Evolutionary conservation across 768 basidiomycete species (phyloP), one percentile per base, ranked within the genome.

Genomic region (Pleurotus eryngii): DNA sequence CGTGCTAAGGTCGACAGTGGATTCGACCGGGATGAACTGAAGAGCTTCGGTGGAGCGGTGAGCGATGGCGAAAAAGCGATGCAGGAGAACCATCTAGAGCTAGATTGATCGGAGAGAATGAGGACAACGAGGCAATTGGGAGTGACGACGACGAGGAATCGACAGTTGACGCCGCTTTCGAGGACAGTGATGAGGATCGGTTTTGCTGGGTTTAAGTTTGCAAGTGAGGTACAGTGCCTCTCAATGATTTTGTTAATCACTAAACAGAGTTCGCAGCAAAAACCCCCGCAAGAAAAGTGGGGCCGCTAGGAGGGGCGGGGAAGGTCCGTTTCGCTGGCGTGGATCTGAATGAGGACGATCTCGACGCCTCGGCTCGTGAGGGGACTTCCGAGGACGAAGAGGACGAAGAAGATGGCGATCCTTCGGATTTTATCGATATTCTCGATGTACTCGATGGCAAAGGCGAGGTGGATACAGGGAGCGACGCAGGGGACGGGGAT

Each of bases 71-170:
- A 54, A 5, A 39, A 5, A 39, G 42, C 26, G 51, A 54, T 11
- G 51, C 35, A 17, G 26, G 38, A 5, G 51, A 22, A 12, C 18
- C 38, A 9, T 20, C 20, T 15, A 9, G 65, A 27, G 74, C 84
- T 15, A 74, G 81, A 60, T 65, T 89, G 47, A 73, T 84, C 49
- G 81, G 78, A 5, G 81, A 82, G 59, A 69, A 77, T 37, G 77
- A 70, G 11, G 84, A 84, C 30, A 75, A 76, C 46, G 77, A 83
- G 57, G 70, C 65, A 60, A 78, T 91, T 61, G 84, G 77, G 35
- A 83, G 81, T 59, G 84, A 73, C 1, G 89, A 95, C 60, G 92
- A 95, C 65, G 91, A 94, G 65, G 91, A 94, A 82, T 94, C 46
- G 89, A 92, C 59, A 89, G 86, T 60, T 60, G 93, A 95, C 64